Conservation (phyloP, 208 protist species). For the Angomonas desouzai region DNA sequence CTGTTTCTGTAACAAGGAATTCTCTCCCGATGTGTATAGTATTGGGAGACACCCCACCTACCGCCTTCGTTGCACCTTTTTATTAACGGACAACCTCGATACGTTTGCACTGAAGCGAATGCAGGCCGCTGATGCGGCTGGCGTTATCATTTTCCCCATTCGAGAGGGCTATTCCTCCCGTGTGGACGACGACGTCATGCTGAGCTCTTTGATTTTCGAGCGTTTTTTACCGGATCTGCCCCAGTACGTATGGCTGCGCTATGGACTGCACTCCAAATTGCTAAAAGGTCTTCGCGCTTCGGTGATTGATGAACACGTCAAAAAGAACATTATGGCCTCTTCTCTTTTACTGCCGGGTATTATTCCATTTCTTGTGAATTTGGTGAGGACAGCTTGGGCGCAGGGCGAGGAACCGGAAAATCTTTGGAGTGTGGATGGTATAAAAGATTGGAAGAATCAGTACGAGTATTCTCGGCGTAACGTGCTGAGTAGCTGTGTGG, state of each 20-base stretch:
- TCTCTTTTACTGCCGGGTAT: constrained; percentile 79
- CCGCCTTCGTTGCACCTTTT: constrained; percentile 66
- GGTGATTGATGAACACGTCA: constrained; percentile 80
- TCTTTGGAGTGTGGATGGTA: constrained; percentile 46
- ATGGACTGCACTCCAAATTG: constrained; percentile 70
- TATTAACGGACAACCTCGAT: constrained; percentile 62
- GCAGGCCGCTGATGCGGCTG: constrained; percentile 53
- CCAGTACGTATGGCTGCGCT: constrained; percentile 81
- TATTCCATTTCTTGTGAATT: constrained; percentile 81
- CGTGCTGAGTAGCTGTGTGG: constrained; percentile 55
- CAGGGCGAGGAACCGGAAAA: constrained; percentile 38
- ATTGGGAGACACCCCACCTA: constrained; percentile 81
- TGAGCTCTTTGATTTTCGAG: constrained; percentile 77
- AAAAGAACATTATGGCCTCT: constrained; percentile 78
- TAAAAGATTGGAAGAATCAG: constrained; percentile 69
- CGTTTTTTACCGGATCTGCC: constrained; percentile 59
- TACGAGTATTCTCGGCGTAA: constrained; percentile 83
- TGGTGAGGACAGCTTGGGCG: constrained; percentile 67
- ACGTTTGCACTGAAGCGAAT: constrained; percentile 54
- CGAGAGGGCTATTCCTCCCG: constrained; percentile 62
- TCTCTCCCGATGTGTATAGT: constrained; percentile 51
- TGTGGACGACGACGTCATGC: constrained; percentile 83
- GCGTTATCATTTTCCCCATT: constrained; percentile 70
- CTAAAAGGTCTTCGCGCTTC: constrained; percentile 48
- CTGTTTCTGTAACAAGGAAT: constrained; percentile 80